These are phyloP conservation scores for Aspergillus carlsbadensis DNA, from an alignment of 495 filamentous ascomycete genomes.

Conservation along the genomic window DNA sequence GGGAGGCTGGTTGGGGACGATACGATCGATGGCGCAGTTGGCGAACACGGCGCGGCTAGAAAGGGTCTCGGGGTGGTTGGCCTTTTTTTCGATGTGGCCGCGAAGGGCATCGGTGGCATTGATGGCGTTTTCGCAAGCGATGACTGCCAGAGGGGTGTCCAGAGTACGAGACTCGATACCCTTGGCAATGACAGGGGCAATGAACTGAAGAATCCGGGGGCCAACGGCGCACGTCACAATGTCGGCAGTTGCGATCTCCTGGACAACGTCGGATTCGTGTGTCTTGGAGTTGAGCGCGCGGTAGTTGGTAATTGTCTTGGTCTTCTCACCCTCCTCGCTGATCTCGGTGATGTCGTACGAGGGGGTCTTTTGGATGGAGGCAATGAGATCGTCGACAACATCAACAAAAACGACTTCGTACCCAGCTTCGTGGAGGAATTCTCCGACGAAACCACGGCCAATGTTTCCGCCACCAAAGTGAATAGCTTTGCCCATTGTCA, in stretches of 20 bases:
- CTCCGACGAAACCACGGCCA: slow-evolving; percentile 65
- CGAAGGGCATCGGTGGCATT: slow-evolving; percentile 83
- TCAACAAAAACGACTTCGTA: slow-evolving; percentile 96
- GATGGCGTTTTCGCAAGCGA: slow-evolving; percentile 97
- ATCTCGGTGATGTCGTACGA: slow-evolving; percentile 93
- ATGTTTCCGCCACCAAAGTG: slow-evolving; percentile 97
- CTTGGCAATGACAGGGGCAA: slow-evolving; percentile 90
- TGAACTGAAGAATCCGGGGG: slow-evolving; percentile 92
- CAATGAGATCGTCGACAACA: slow-evolving; percentile 79
- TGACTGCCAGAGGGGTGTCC: slow-evolving; percentile 77
- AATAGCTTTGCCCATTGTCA: slow-evolving; percentile 68
- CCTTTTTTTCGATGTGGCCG: slow-evolving; percentile 76
- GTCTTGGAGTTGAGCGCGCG: slow-evolving; percentile 92
- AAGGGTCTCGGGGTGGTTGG: slow-evolving; percentile 53
- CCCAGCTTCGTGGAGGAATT: slow-evolving; percentile 71
- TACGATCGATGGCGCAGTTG: slow-evolving; percentile 97
- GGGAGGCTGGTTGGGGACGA: slow-evolving; percentile 83
- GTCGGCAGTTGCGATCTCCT: slow-evolving; percentile 83
- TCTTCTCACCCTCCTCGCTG: slow-evolving; percentile 76
- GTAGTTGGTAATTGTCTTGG: slow-evolving; percentile 86
- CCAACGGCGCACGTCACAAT: slow-evolving; percentile 96
- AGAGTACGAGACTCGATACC: slow-evolving; percentile 74
- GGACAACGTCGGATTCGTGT: slow-evolving; percentile 71
- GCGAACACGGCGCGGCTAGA: slow-evolving; percentile 75
- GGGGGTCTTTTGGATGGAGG: slow-evolving; percentile 65